Evolutionary conservation across 495 filamentous ascomycete species (phyloP), one percentile per base, ranked within the genome.

Genomic region (Halenospora varia): DNA sequence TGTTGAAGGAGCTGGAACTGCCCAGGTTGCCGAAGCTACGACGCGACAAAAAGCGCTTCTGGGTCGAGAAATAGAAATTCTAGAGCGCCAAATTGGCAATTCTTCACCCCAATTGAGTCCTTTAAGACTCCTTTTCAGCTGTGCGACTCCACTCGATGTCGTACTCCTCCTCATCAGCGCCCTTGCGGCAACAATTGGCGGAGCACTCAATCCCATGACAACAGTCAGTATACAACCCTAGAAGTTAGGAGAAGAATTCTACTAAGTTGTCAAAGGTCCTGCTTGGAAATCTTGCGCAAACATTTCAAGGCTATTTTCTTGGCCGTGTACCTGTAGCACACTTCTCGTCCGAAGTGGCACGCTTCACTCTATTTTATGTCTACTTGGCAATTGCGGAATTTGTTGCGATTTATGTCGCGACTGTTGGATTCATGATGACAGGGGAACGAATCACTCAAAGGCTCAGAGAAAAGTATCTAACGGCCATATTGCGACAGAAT

Each of bases 351-450:
- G 64, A 86, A 60, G 70, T 96, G 48, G 68, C 68, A 25, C 74
- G 73, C 24, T 79, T 88, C 54, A 87, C 89, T 19, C 69, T 96
- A 17, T 96, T 94, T 64, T 96, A 96, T 51, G 74, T 97, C 11
- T 96, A 96, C 66, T 78, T 97, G 25, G 92, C 83, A 25, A 84
- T 97, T 47, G 90, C 74, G 55, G 88, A 93, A 64, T 94, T 96
- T 57, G 71, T 88, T 18, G 83, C 82, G 0, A 77, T 90, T 42
- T 96, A 96, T 65, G 68, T 90, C 55, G 77, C 84, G 25, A 95
- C 89, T 1, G 84, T 92, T 25, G 87, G 87, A 11, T 67, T 70
- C 48, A 58, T 56, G 20, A 60, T 53, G 22, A 59, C 64, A 0
- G 73, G 74, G 6, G 68, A 68, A 13, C 66, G 68, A 18, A 68